Evolutionary conservation across 768 basidiomycete species (phyloP), one percentile per base, ranked within the genome.

Genomic region (Rhodotorula graminis): DNA sequence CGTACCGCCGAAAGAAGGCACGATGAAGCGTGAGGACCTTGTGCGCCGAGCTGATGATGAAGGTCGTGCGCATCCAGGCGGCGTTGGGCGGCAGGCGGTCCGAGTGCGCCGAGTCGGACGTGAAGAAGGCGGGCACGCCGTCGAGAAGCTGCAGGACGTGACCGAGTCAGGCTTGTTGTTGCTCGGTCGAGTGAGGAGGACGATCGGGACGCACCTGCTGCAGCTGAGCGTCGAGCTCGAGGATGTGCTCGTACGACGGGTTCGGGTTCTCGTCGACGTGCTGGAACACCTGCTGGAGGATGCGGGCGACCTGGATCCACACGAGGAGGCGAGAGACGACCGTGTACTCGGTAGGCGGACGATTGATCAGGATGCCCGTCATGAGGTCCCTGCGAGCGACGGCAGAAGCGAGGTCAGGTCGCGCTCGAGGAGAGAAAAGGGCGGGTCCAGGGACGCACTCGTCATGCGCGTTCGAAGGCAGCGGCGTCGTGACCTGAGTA

Each of bases 401-500:
- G 0, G 3, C 12, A 11, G 33, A 6, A 31, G 9, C 2, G 3
- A 59, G 3, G 25, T 29, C 42, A 40, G 21, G 14, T 29, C 19
- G 16, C 4, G 9, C 37, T 6, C 23, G 44, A 19, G 21, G 18
- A 15, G 29, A 3, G n/a, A 0, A 25, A 31, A 5, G 25, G 1
- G 1, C 2, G 23, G 8, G n/a, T n/a, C n/a, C 21, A 33, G n/a
- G 0, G 15, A 19, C 68, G 27, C 14, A 69, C 69, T 70, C 69
- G 63, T 70, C 69, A 21, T 40, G 61, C 16, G 69, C 55, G 42
- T 70, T 70, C 2, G 50, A 53, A 1, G 69, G 69, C 14, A 70
- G n/a, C 18, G 69, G 69, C 3, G 69, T 70, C 10, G 69, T 70
- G 19, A 70, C 69, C 33, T 70, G 69, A 7, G 50, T 53, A n/a